These are phyloP conservation scores for Phytophthora pini DNA, from an alignment of 352 stramenopile species.

Conservation along the genomic window DNA sequence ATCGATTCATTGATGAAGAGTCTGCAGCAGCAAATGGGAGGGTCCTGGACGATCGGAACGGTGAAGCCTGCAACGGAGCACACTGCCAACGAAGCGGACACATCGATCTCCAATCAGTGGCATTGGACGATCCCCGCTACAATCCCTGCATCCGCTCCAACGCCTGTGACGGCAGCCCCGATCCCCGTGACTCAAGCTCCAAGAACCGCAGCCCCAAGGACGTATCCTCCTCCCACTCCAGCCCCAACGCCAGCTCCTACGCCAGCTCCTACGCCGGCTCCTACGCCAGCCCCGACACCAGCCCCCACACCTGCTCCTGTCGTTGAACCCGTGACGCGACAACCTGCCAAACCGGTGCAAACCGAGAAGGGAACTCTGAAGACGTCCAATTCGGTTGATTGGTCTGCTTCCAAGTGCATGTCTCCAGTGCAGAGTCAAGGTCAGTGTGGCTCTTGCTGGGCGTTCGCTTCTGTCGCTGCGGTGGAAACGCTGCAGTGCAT, in stretches of 20 bases:
- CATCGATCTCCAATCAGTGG: constrained; percentile 19
- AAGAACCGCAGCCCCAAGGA: constrained; percentile 3
- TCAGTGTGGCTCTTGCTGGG: constrained; percentile 96
- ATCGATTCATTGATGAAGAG: constrained; percentile 30
- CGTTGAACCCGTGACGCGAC: constrained; percentile 22
- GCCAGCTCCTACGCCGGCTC: no score
- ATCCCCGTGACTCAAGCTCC: constrained; percentile 13
- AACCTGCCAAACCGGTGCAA: constrained; percentile 14
- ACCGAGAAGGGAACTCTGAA: constrained; percentile 18
- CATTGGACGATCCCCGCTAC: constrained; percentile 19
- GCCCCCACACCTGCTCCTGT: constrained; percentile 20
- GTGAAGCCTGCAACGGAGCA: constrained; percentile 27
- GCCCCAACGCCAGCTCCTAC: constrained; percentile 5
- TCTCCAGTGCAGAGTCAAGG: constrained; percentile 94
- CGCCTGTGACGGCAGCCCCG: constrained; percentile 2
- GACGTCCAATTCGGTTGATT: constrained; percentile 37
- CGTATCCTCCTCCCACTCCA: constrained; percentile 1
- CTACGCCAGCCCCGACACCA: no score
- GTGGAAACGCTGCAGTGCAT: constrained; percentile 92
- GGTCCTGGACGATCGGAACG: constrained; percentile 23
- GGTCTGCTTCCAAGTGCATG: constrained; percentile 48
- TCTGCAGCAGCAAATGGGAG: constrained; percentile 29
- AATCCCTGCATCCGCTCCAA: constrained; percentile 4
- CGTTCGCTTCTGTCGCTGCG: constrained; percentile 93
- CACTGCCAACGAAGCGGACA: constrained; percentile 12